Conservation (phyloP, 2,329 filamentous ascomycete species). For the Alternaria sp. region DNA sequence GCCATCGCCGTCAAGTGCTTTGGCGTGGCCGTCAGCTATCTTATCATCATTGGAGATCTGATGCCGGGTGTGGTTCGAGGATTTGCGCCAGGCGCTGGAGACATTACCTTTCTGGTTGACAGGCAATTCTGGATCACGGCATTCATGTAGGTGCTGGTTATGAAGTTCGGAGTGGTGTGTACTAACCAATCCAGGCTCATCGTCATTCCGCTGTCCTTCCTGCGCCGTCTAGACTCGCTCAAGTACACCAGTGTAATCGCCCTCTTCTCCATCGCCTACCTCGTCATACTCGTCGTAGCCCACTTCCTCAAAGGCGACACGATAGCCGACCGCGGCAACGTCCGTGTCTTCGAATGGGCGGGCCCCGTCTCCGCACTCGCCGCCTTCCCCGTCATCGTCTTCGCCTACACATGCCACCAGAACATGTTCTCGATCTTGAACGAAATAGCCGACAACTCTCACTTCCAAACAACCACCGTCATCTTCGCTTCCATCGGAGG, state of each 20-base stretch:
- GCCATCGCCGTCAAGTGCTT: constrained; percentile 99
- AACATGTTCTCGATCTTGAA: constrained; percentile 99
- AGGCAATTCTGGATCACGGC: constrained; percentile 97
- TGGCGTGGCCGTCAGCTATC: constrained; percentile 93
- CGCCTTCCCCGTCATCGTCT: constrained; percentile 92
- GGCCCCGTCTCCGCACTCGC: constrained; percentile 80
- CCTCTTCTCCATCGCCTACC: constrained; percentile 89
- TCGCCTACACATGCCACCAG: constrained; percentile 99
- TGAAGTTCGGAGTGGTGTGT: too few relatives aligned
- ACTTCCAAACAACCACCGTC: constrained; percentile 77
- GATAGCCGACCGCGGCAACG: constrained; percentile 72
- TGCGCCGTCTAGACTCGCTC: constrained; percentile 88
- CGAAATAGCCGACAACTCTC: constrained; percentile 86
- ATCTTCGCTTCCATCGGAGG: constrained; percentile 84
- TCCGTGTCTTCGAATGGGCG: constrained; percentile 79
- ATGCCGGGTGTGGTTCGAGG: constrained; percentile 94
- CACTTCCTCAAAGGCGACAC: constrained; percentile 84
- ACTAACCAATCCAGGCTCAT: constrained; percentile 66
- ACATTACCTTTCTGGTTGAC: constrained; percentile 79
- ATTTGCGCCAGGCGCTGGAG: constrained; percentile 70
- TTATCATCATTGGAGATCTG: constrained; percentile 97
- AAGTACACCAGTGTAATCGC: constrained; percentile 97
- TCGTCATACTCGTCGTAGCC: constrained; percentile 90
- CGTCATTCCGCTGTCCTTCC: constrained; percentile 91
- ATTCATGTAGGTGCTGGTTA: constrained; percentile 72